A percentile compares a stretch with the other conserved stretches of the same genome.
Conservation (phyloP, 2,329 filamentous ascomycete species). For the Bipolaris gigantea region DNA sequence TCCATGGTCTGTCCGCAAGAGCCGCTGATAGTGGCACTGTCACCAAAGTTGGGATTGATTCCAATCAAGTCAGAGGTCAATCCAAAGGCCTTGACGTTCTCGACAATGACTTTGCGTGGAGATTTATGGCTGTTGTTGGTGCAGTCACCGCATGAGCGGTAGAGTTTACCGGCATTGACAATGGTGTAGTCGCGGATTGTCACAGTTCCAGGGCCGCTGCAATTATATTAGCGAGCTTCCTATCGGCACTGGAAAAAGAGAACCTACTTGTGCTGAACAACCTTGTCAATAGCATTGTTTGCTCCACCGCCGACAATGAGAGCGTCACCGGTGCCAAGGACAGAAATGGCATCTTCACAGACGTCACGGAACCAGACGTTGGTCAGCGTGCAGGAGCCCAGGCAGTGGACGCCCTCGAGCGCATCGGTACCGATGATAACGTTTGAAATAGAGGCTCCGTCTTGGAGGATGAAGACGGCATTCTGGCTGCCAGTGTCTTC, state of each 20-base stretch:
- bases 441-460: slow-evolving; percentile 55
- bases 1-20: slow-evolving; percentile 34
- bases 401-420: slow-evolving; percentile 55
- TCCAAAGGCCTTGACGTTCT: slow-evolving; percentile 46
- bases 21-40: slow-evolving; percentile 50
- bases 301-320: slow-evolving; percentile 45
- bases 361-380: slow-evolving; percentile 33
- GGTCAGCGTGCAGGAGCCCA: slow-evolving; percentile 51
- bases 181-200: slow-evolving; percentile 43
- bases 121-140: slow-evolving; percentile 50
- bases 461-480: slow-evolving; percentile 56
- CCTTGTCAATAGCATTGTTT: slow-evolving; percentile 39
- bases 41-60: slow-evolving; percentile 55
- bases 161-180: slow-evolving; percentile 53
- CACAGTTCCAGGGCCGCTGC: slow-evolving; percentile 3
- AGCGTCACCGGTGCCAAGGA: slow-evolving; percentile 31
- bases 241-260: slow-evolving; percentile 3
- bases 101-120: slow-evolving; percentile 48
- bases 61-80: slow-evolving; percentile 47
- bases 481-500: slow-evolving; percentile 32
- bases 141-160: slow-evolving; percentile 52
- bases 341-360: slow-evolving; percentile 41
- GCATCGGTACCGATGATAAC: slow-evolving; percentile 58
- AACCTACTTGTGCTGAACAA: slow-evolving; percentile 43
- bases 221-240: background rate